Base-by-base conservation (phyloP, 306 rosid species). In the Carpinus viminea region DNA sequence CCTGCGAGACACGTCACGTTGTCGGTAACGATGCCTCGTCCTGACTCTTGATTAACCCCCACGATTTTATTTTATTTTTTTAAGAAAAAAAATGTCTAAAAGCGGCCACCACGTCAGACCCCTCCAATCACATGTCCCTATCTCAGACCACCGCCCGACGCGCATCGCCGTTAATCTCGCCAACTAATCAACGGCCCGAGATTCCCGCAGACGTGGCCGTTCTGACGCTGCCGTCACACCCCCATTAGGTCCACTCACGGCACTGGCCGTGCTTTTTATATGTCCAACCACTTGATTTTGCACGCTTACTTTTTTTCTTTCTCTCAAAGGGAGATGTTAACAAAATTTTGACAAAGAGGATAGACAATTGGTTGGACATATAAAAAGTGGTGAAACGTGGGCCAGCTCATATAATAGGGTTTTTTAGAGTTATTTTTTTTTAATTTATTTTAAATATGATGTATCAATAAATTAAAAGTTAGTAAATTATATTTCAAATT, bases 1-100 rank as follows among this genome's bases (percentile, higher is more conserved):
- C 68, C 56, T 69, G 18, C 50, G 4, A 6, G 79, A 75, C 89
- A 86, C 87, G 91, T 90, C 88, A 90, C 48, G 16, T 26, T 86
- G 88, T 81, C 80, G 76, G 84, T 34, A 46, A 68, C 48, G 69
- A 60, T 80, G 57, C 64, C 71, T 43, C 76, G 72, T 62, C 54
- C 64, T 17, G 36, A 24, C 26, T 24, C 26, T 24, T 24, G 26
- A 54, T 70, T 73, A 38, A 62, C 52, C 76, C 73, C 47, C 79
- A 26, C 79, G 77, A 61, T 18, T 61, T 10, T 1, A 31, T 0
- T n/a, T n/a, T n/a, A n/a, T n/a, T n/a, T n/a, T n/a, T n/a, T n/a
- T n/a, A 24, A 47, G 4, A 47, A 47, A 47, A 47, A 8, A 10
- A 47, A 47, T 54, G 46, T 76, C 4, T 16, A 36, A 80, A 61